A percentile compares a stretch with the other conserved stretches of the same genome.
phyloP scores from a whole-genome alignment of 495 filamentous ascomycete genomes.

The Aspergillus wentii region DNA sequence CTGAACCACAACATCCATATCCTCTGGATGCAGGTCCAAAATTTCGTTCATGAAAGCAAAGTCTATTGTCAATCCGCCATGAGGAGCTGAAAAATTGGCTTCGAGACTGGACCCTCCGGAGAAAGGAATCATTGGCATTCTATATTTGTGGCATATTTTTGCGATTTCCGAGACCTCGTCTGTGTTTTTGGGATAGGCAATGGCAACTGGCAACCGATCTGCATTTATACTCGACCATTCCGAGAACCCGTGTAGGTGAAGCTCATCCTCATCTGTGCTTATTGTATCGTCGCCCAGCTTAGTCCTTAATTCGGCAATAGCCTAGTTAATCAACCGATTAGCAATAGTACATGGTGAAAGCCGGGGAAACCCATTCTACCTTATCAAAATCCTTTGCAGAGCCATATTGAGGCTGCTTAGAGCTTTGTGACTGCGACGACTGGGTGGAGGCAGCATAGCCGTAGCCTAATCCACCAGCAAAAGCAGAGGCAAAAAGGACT shows the following conservation, averaged over 20 bases:
- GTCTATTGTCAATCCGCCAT: conserved; percentile 83
- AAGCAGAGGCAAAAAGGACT: conserved; percentile 26
- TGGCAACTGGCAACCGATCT: conserved; percentile 71
- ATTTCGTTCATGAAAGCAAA: conserved; percentile 85
- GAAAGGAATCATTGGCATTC: conserved; percentile 79
- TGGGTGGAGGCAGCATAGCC: conserved; percentile 22
- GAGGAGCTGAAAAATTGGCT: conserved; percentile 81
- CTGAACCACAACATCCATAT: conserved; percentile 91
- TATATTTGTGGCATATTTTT: conserved; percentile 75
- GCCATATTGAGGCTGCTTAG: conserved; percentile 31
- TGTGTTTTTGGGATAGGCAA: conserved; percentile 73
- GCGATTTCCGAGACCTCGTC: conserved; percentile 77
- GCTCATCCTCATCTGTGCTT: conserved; percentile 77
- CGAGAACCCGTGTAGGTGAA: conserved; percentile 78
- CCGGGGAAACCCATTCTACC: conserved; percentile 12
- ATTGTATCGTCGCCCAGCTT: conserved; percentile 66
- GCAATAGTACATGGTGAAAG: background rate
- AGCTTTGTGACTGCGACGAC: conserved; percentile 3
- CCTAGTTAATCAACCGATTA: conserved; percentile 33
- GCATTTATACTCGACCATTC: conserved; percentile 86
- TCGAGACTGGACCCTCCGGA: conserved; percentile 86
- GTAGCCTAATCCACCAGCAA: conserved; percentile 34
- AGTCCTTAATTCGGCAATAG: conserved; percentile 54
- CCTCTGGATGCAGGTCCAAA: conserved; percentile 70
- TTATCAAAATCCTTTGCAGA: conserved; percentile 36